These are phyloP conservation scores for Saccharomycopsis sp. DNA, from an alignment of 805 yeast genomes.

Conservation along the genomic window DNA sequence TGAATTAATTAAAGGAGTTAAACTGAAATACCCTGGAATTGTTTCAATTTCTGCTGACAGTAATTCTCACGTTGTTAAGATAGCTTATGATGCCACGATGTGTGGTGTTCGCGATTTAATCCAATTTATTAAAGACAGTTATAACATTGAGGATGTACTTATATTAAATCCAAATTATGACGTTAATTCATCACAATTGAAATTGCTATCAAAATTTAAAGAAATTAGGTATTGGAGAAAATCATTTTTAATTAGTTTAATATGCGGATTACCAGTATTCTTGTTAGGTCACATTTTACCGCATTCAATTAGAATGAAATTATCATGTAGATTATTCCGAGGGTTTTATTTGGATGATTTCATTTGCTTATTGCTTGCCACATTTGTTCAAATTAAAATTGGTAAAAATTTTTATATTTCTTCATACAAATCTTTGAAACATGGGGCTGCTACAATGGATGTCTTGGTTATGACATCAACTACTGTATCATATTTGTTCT, in stretches of 20 bases:
- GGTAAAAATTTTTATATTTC: slow-evolving; percentile 64
- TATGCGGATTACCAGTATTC: slow-evolving; percentile 58
- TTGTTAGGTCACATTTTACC: slow-evolving; percentile 36
- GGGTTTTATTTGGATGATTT: slow-evolving; percentile 65
- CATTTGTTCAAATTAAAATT: slow-evolving; percentile 57
- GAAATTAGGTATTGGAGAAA: slow-evolving; percentile 69
- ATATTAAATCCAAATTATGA: slow-evolving; percentile 40
- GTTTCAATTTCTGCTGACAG: slow-evolving; percentile 50
- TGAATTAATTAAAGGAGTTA: background rate
- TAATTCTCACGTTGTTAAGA: slow-evolving; percentile 29
- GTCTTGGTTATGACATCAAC: slow-evolving; percentile 81
- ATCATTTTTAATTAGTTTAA: slow-evolving; percentile 44
- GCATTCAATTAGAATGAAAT: slow-evolving; percentile 26
- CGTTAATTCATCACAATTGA: slow-evolving; percentile 50
- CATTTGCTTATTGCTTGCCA: slow-evolving; percentile 48
- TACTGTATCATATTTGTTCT: slow-evolving; percentile 66
- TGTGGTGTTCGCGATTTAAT: slow-evolving; percentile 64
- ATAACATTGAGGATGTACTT: slow-evolving; percentile 14
- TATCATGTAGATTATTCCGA: slow-evolving; percentile 32
- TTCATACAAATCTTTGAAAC: slow-evolving; percentile 56
- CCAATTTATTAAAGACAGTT: slow-evolving; percentile 36
- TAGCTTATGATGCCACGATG: slow-evolving; percentile 42
- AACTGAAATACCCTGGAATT: slow-evolving; percentile 5
- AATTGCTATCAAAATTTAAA: slow-evolving; percentile 55
- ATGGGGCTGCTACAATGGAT: slow-evolving; percentile 85